Percentiles rank a stretch among this genome's conserved stretches.
Evolutionary conservation across 768 basidiomycete genomes (phyloP).

Genomic region (Astraeus odoratus): DNA sequence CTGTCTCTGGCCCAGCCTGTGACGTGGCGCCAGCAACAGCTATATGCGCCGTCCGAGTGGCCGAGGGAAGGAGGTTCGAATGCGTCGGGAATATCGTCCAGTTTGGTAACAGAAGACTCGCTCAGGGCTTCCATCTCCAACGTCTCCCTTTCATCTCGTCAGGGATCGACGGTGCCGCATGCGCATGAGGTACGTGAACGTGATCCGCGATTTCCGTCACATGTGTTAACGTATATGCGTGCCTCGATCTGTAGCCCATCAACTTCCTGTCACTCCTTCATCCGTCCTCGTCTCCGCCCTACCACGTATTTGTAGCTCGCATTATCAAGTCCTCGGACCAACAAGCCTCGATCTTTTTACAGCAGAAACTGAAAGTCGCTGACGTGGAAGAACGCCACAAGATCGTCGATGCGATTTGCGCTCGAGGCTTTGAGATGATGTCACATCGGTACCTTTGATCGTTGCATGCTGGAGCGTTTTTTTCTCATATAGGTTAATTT

Average conservation of each 20-base stretch:
- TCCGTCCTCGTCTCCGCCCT: conserved; percentile 80
- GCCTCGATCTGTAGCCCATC: conserved; percentile 54
- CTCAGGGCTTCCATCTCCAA: conserved; percentile 25
- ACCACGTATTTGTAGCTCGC: conserved; percentile 72
- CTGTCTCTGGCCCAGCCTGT: conserved; percentile 7
- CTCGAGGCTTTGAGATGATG: conserved; percentile 88
- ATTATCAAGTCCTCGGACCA: conserved; percentile 89
- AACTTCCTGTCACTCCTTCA: conserved; percentile 83
- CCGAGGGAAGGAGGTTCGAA: conserved; percentile 30
- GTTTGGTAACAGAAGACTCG: conserved; percentile 21
- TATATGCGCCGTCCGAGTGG: conserved; percentile 35
- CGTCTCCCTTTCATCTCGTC: conserved; percentile 18
- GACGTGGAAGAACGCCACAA: conserved; percentile 69
- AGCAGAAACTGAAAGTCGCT: conserved; percentile 86
- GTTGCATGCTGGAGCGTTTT: conserved; percentile 1
- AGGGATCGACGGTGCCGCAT: conserved; percentile 20
- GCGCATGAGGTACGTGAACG: conserved; percentile 45
- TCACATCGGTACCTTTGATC: conserved; percentile 54
- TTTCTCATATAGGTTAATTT: conserved; percentile 3
- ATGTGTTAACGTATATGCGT: conserved; percentile 12
- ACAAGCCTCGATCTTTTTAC: conserved; percentile 84
- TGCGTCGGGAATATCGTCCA: conserved; percentile 16
- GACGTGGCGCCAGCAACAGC: conserved; percentile 22
- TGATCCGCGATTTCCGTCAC: conserved; percentile 4
- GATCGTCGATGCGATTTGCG: conserved; percentile 83